A percentile compares a stretch with the other conserved stretches of the same genome.
Conservation (phyloP, 2,329 filamentous ascomycete genomes). For the Fusarium buharicum region DNA sequence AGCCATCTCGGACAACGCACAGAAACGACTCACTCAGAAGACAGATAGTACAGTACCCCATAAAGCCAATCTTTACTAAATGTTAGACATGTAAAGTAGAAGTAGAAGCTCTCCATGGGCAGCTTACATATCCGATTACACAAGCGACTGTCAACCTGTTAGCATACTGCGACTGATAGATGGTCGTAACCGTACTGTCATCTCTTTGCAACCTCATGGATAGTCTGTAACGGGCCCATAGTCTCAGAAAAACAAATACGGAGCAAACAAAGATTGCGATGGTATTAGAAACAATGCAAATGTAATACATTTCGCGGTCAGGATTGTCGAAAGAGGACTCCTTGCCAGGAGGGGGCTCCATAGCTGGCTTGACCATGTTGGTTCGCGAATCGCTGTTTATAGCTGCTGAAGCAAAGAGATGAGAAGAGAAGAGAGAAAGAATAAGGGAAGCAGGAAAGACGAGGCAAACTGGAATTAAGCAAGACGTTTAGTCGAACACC, state of each 20-base stretch:
- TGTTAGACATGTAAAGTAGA: not conserved
- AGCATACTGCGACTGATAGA: accelerated
- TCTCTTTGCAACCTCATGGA: slow-evolving; percentile 22
- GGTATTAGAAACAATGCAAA: slow-evolving; percentile 16
- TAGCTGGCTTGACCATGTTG: slow-evolving; percentile 20
- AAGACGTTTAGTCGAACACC: too few relatives aligned
- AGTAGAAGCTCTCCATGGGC: accelerated
- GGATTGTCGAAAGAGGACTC: slow-evolving; percentile 28
- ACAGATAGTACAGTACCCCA: slow-evolving; percentile 29
- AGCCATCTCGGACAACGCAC: accelerated
- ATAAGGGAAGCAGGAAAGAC: too few relatives aligned
- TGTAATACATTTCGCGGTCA: slow-evolving; percentile 23
- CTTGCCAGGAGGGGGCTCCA: slow-evolving; percentile 25
- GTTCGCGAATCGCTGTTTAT: not conserved
- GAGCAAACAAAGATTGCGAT: slow-evolving; percentile 26
- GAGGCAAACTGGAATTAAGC: not conserved
- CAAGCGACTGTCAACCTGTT: slow-evolving; percentile 9
- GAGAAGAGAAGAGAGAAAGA: not conserved
- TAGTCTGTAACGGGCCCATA: slow-evolving; percentile 25
- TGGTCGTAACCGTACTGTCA: slow-evolving; percentile 7
- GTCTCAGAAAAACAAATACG: slow-evolving; percentile 11
- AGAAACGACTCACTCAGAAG: slow-evolving; percentile 1
- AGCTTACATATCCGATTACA: slow-evolving; percentile 22
- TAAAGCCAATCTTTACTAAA: slow-evolving; percentile 21
- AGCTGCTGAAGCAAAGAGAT: not conserved